Conservation (phyloP, 768 basidiomycete species). For the Hortiboletus campestris region DNA sequence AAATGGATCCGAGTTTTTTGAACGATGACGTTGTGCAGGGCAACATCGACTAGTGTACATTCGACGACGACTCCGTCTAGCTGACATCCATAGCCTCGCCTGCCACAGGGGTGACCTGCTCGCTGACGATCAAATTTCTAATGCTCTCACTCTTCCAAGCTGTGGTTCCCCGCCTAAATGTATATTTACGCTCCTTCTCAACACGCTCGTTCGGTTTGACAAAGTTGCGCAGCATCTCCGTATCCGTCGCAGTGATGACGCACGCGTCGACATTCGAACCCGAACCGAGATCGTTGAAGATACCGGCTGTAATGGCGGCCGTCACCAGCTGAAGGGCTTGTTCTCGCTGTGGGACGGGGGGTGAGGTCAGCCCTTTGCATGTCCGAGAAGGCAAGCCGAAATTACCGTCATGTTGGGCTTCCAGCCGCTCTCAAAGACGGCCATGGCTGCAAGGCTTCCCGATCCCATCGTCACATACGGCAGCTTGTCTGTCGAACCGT, state of each 20-base stretch:
- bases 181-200: conserved; percentile 65
- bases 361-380: conserved; percentile 3
- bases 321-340: conserved; percentile 83
- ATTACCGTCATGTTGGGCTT: conserved; percentile 75
- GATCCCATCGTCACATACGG: conserved; percentile 99
- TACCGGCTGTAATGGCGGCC: conserved; percentile 88
- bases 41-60: conserved; percentile 8
- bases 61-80: conserved; percentile 35
- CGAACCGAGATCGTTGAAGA: conserved; percentile 98
- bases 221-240: conserved; percentile 93
- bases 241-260: conserved; percentile 81
- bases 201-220: conserved; percentile 88
- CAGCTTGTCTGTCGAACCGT: conserved; percentile 97
- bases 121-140: conserved; percentile 66
- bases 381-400: background rate
- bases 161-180: conserved; percentile 84
- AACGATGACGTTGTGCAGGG: background rate
- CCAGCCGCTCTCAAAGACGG: conserved; percentile 91
- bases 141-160: conserved; percentile 84
- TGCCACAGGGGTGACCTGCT: conserved; percentile 55
- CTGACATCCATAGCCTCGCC: conserved; percentile 83
- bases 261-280: conserved; percentile 99
- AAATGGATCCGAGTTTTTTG: background rate
- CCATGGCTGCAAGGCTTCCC: conserved; percentile 96
- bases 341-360: conserved; percentile 54